Percentiles rank a stretch among this genome's conserved stretches.
These are phyloP conservation scores for Elongisporangium anandrum DNA, from an alignment of 352 stramenopile species.

Conservation along the genomic window DNA sequence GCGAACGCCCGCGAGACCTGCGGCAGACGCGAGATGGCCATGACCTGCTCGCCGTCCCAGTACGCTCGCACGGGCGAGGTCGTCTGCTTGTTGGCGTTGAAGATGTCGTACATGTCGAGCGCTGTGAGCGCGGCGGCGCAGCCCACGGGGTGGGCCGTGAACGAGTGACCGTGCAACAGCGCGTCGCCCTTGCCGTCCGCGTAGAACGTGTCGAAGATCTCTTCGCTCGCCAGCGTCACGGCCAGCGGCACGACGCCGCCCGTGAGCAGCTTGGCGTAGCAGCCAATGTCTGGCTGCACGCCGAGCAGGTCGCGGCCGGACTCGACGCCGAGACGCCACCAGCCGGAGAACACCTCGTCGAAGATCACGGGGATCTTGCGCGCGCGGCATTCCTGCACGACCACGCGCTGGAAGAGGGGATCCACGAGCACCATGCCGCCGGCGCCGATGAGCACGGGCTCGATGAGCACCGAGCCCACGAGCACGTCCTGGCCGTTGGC, in stretches of 20 bases:
- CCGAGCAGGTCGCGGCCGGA: constrained; percentile 81
- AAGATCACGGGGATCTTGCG: constrained; percentile 89
- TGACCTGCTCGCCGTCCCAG: constrained; percentile 48
- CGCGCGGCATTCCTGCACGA: constrained; percentile 69
- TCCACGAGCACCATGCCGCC: constrained; percentile 90
- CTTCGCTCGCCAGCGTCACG: constrained; percentile 82
- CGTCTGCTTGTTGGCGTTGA: constrained; percentile 22
- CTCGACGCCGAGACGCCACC: constrained; percentile 87
- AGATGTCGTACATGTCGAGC: constrained; percentile 84
- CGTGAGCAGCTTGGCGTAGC: constrained; percentile 91
- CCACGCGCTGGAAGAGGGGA: constrained; percentile 89
- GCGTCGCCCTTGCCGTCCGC: constrained; percentile 82
- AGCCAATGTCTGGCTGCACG: constrained; percentile 86
- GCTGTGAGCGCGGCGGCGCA: constrained; percentile 87
- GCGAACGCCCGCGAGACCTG: constrained; percentile 64
- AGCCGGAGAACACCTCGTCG: constrained; percentile 91
- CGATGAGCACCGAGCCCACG: constrained; percentile 81
- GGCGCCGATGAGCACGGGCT: constrained; percentile 88
- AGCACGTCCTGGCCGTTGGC: constrained; percentile 18
- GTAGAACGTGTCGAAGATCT: constrained; percentile 90
- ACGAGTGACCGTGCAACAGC: constrained; percentile 90
- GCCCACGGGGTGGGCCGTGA: constrained; percentile 88
- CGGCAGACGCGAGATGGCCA: constrained; percentile 39
- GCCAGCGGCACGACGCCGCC: constrained; percentile 86
- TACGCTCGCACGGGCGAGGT: constrained; percentile 45